A percentile compares a stretch with the other conserved stretches of the same genome.
These are phyloP conservation scores for Mikania micrantha DNA, from an alignment of 129 eudicot genomes.

Conservation along the genomic window DNA sequence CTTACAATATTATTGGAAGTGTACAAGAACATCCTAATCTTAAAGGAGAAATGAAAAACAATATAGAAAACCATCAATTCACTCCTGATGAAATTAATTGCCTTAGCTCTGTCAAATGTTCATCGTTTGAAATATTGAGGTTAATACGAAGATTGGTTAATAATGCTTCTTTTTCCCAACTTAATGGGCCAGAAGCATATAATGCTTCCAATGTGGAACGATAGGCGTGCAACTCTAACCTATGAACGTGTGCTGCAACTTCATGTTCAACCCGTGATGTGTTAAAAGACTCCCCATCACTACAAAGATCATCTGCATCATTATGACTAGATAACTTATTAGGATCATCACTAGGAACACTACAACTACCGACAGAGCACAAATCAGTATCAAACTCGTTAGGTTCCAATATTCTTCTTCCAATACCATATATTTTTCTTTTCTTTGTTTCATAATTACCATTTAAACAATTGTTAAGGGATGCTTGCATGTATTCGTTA, in stretches of 20 bases:
- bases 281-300: conserved; percentile 80
- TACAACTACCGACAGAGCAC: conserved; percentile 92
- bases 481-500: conserved; percentile 46
- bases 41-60: conserved; percentile 18
- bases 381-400: conserved; percentile 46
- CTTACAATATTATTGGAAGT: conserved; percentile 37
- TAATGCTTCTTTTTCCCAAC: conserved; percentile 95
- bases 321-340: conserved; percentile 30
- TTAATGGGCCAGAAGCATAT: conserved; percentile 91
- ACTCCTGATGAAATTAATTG: conserved; percentile 59
- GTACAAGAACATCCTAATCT: conserved; percentile 30
- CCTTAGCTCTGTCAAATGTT: conserved; percentile 90
- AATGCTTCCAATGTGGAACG: conserved; percentile 84
- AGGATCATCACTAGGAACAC: conserved; percentile 39
- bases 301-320: conserved; percentile 35
- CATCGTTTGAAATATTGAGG: conserved; percentile 90
- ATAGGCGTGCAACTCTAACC: conserved; percentile 94
- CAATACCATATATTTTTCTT: conserved; percentile 43
- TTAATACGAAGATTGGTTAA: conserved; percentile 80
- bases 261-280: conserved; percentile 42
- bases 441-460: conserved; percentile 38
- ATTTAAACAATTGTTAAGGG: conserved; percentile 34
- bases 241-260: conserved; percentile 52
- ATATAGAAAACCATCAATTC: conserved; percentile 12
- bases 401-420: conserved; percentile 40